phyloP scores from a whole-genome alignment of 768 basidiomycete genomes.

The Podaxis sp. region DNA sequence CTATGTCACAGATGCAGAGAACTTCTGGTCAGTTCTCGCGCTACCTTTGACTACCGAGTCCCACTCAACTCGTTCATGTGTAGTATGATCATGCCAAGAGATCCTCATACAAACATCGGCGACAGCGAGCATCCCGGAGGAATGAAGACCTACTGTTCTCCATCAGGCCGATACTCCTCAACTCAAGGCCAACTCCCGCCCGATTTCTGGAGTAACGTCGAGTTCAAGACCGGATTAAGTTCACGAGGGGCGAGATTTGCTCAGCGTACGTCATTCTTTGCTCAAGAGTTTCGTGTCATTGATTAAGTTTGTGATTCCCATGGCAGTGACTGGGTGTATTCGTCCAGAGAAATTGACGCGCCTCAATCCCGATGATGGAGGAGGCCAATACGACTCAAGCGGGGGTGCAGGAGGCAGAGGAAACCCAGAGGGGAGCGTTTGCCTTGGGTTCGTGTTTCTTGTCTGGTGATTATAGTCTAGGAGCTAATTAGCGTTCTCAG shows the following conservation, averaged over 20 bases:
- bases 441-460: slow-evolving; percentile 39
- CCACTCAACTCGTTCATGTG: not conserved
- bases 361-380: slow-evolving; percentile 45
- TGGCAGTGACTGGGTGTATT: slow-evolving; percentile 57
- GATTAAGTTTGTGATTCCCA: not conserved
- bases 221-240: slow-evolving; percentile 42
- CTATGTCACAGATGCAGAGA: slow-evolving; percentile 40
- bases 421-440: slow-evolving; percentile 50
- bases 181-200: slow-evolving; percentile 45
- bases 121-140: slow-evolving; percentile 57
- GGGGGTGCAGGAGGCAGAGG: slow-evolving; percentile 51
- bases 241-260: slow-evolving; percentile 41
- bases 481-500: slow-evolving; percentile 22
- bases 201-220: slow-evolving; percentile 53
- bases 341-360: slow-evolving; percentile 38
- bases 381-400: slow-evolving; percentile 58
- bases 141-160: slow-evolving; percentile 54
- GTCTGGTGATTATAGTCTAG: slow-evolving; percentile 17
- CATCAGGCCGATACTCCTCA: slow-evolving; percentile 36
- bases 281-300: not conserved
- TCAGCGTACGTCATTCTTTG: slow-evolving; percentile 35
- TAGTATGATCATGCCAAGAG: slow-evolving; percentile 24
- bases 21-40: slow-evolving; percentile 41
- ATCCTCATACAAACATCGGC: slow-evolving; percentile 52
- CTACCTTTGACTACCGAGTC: not conserved